Conservation (phyloP, 2,329 filamentous ascomycete species). For the Colletotrichum cuscutae region DNA sequence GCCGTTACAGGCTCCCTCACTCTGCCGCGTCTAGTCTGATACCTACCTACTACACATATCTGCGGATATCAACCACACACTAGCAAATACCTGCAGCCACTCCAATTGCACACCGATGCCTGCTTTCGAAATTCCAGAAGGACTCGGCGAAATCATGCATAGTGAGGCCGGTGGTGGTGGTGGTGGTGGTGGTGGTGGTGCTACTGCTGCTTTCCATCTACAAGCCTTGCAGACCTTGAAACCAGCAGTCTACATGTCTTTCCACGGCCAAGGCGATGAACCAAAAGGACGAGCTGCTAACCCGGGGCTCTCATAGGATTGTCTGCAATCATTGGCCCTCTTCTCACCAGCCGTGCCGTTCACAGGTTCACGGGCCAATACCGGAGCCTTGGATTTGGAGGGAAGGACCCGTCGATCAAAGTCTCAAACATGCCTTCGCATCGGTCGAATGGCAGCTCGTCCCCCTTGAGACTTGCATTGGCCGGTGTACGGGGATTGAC, state of each 20-base stretch:
- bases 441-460: constrained; percentile 28
- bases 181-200: not conserved
- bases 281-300: not conserved
- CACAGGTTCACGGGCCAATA: not conserved
- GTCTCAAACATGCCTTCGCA: constrained; percentile 32
- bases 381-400: constrained; percentile 37
- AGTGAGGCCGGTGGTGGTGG: not conserved
- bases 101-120: not conserved
- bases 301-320: not conserved
- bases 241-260: not conserved
- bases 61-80: not conserved
- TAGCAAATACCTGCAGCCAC: not conserved
- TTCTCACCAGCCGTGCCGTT: constrained; percentile 7
- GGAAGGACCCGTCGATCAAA: constrained; percentile 38
- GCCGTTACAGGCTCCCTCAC: constrained; percentile 21
- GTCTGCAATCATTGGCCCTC: not conserved
- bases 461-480: constrained; percentile 32
- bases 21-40: not conserved
- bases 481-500: constrained; percentile 23
- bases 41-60: not conserved
- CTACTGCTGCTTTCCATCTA: not conserved
- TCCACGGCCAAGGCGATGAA: not conserved
- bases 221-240: constrained; percentile 1
- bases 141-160: constrained; percentile 7
- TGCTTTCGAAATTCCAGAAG: not conserved